Evolutionary conservation across 2,329 filamentous ascomycete genomes (phyloP), one percentile per base, ranked within the genome.

Genomic region (Ilyonectria robusta): DNA sequence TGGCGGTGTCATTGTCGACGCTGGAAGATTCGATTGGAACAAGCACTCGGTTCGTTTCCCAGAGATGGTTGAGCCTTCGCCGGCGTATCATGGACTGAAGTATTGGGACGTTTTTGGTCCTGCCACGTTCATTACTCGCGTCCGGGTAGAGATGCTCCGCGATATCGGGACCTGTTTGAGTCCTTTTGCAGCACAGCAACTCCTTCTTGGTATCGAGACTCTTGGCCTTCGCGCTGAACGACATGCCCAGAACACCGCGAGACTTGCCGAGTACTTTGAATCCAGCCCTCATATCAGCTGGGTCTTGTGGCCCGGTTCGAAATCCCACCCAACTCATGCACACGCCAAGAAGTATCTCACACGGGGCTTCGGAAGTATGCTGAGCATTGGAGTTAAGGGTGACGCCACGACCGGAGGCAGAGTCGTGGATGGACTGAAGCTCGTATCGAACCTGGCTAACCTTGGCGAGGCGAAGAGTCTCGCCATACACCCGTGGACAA

Each of bases 401-500:
- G 94, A 93, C 67, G 93, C 89, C 68, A 86, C 84, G n/a, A 94
- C 93, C 17, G 95, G 96, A 67, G 93, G 90, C 79, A 91, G 94
- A 81, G 90, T 98, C 35, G 96, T 98, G 59, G 96, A 99, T 82
- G 91, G 91, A 73, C 97, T 99, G 85, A 96, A 97, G 87, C 84
- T 99, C 73, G 94, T 98, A 75, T 97, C 94, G 19, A 98, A 98
- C 83, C 84, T 98, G 73, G 96, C 96, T 65, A 99, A 99, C 79
- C 95, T 98, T 31, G 95, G 95, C 65, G 95, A 98, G 80, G 93
- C 93, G 54, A 98, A 98, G 88, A 97, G 95, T 7, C 85, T 98
- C 69, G 95, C 95, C 26, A 97, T 98, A 74, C 95, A 98, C 82
- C 95, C 95, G 23, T 97, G 94, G 94, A 93, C 91, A 7, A 98